Percentiles rank a stretch among this genome's conserved stretches.
Evolutionary conservation across 1,284 basidiomycete genomes (phyloP).

Genomic region (Cerioporus squamosus): DNA sequence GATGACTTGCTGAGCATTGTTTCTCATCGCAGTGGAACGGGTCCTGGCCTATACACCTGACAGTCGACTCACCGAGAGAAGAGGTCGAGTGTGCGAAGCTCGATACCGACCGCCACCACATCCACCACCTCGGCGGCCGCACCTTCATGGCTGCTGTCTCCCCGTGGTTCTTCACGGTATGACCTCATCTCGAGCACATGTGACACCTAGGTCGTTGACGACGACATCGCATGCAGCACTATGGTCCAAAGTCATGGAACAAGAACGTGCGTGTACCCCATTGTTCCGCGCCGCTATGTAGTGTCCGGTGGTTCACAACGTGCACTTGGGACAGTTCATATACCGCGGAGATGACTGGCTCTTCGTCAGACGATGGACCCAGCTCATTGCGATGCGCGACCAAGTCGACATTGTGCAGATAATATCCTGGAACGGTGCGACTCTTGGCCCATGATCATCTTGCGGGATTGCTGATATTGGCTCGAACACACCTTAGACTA

Average conservation of each 20-base stretch:
- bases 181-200: conserved; percentile 10
- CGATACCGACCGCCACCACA: conserved; percentile 41
- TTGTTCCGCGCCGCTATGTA: background rate
- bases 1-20: background rate
- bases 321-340: conserved; percentile 46
- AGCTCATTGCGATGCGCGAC: conserved; percentile 54
- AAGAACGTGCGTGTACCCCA: conserved; percentile 51
- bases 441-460: no score
- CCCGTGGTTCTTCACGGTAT: conserved; percentile 63
- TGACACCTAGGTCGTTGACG: background rate
- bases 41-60: conserved; percentile 47
- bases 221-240: conserved; percentile 47
- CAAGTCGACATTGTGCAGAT: conserved; percentile 61
- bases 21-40: conserved; percentile 45
- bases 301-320: background rate
- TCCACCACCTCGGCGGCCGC: conserved; percentile 41
- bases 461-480: background rate
- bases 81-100: conserved; percentile 38
- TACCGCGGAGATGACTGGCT: conserved; percentile 70
- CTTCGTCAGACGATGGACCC: conserved; percentile 64
- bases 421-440: conserved; percentile 59
- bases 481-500: conserved; percentile 42
- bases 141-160: conserved; percentile 66
- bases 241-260: conserved; percentile 59
- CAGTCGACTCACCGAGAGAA: conserved; percentile 28